Conservation (phyloP, 805 yeast genomes). For the Kodamaea restingae region DNA sequence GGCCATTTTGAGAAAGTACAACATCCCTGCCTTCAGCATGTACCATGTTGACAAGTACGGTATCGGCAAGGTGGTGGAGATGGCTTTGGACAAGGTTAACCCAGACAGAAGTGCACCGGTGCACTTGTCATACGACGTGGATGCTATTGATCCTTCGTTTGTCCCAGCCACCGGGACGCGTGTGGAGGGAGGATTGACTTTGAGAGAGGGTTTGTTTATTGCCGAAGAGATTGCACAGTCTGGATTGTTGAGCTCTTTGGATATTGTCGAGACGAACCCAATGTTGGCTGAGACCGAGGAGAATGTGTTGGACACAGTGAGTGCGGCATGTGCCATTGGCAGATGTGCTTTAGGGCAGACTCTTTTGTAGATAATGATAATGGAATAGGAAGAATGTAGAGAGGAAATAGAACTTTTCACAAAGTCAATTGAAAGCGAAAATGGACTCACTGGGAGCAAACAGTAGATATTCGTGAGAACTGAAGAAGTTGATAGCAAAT, state of each 20-base stretch:
- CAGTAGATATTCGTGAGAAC: too few species aligned
- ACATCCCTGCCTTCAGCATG: slow-evolving; percentile 88
- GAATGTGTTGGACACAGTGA: slow-evolving; percentile 78
- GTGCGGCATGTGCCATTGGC: slow-evolving; percentile 86
- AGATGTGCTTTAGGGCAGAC: slow-evolving; percentile 95
- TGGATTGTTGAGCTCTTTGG: slow-evolving; percentile 84
- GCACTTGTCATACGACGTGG: slow-evolving; percentile 92
- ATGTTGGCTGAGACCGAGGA: slow-evolving; percentile 71
- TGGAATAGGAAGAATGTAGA: not conserved
- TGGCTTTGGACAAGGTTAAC: slow-evolving; percentile 78
- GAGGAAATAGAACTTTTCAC: too few species aligned
- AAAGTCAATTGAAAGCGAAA: too few species aligned
- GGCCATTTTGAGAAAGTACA: slow-evolving; percentile 61
- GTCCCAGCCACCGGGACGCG: slow-evolving; percentile 99
- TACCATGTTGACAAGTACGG: slow-evolving; percentile 94
- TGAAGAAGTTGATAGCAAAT: too few species aligned
- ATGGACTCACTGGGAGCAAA: too few species aligned
- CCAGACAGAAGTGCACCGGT: slow-evolving; percentile 68
- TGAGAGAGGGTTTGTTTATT: slow-evolving; percentile 89
- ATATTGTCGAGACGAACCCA: slow-evolving; percentile 93
- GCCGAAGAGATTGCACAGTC: slow-evolving; percentile 91
- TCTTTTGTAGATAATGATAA: slow-evolving; percentile 42
- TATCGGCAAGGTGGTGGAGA: slow-evolving; percentile 82
- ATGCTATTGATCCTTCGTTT: slow-evolving; percentile 89
- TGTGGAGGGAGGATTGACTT: slow-evolving; percentile 91